Conservation (phyloP, 83 land plant species). For the Diphasiastrum complanatum region DNA sequence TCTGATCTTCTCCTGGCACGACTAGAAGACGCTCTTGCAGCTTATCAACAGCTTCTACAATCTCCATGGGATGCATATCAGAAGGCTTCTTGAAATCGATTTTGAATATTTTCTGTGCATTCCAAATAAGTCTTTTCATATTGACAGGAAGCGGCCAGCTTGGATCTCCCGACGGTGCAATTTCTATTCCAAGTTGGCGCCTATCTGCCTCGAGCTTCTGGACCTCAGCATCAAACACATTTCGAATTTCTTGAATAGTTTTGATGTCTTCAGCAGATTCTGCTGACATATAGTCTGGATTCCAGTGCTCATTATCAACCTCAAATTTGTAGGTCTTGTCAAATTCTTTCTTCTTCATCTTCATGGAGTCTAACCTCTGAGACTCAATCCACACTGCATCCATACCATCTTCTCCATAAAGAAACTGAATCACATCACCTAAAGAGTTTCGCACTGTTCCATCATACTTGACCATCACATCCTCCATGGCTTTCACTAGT, state of each 20-base stretch:
- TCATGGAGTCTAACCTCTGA: constrained; percentile 83
- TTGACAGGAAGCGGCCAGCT: constrained; percentile 87
- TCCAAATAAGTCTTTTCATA: constrained; percentile 79
- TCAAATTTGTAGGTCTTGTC: constrained; percentile 65
- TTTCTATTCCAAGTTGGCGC: constrained; percentile 74
- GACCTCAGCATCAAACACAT: constrained; percentile 87
- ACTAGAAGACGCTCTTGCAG: constrained; percentile 85
- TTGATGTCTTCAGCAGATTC: constrained; percentile 81
- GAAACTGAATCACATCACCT: constrained; percentile 97
- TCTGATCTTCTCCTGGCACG: constrained; percentile 79
- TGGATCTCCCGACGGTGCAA: constrained; percentile 77
- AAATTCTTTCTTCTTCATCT: constrained; percentile 77
- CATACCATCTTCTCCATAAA: constrained; percentile 99
- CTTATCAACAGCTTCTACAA: constrained; percentile 84
- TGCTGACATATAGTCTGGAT: constrained; percentile 72
- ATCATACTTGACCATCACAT: constrained; percentile 66
- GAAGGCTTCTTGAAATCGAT: constrained; percentile 71
- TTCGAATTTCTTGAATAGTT: constrained; percentile 67
- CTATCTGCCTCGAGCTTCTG: constrained; percentile 75
- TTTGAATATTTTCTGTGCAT: constrained; percentile 94
- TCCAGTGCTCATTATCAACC: constrained; percentile 68
- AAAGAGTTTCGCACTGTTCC: constrained; percentile 95
- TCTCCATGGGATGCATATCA: constrained; percentile 93
- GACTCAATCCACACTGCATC: constrained; percentile 98
- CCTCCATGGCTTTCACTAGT: constrained; percentile 14